Evolutionary conservation across 257 asterid species (phyloP).

Genomic region (Nicotiana benthamiana): DNA sequence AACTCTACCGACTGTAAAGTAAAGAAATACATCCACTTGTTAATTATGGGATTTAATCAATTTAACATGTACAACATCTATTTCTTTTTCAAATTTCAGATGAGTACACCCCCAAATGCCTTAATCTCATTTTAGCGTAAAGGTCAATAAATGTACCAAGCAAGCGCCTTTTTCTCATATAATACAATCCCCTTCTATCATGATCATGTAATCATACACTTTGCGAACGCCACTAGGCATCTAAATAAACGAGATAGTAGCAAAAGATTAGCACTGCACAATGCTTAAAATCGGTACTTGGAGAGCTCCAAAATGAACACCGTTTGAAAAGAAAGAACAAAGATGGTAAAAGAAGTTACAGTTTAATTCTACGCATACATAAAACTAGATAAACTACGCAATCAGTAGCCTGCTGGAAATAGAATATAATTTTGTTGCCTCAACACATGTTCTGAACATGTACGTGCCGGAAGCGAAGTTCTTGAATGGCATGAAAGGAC

Average conservation of each 20-base stretch:
- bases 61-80: not conserved
- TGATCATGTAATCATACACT: not conserved
- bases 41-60: not conserved
- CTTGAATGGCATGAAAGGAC: not conserved
- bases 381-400: not conserved
- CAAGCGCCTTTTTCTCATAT: not conserved
- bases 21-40: not conserved
- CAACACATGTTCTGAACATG: not conserved
- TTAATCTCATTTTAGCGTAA: not conserved
- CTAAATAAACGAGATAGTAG: not conserved
- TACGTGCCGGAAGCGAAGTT: not conserved
- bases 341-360: not conserved
- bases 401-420: not conserved
- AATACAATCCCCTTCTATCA: not conserved
- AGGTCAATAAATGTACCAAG: not conserved
- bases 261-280: not conserved
- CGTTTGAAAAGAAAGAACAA: not conserved
- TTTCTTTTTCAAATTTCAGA: not conserved
- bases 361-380: not conserved
- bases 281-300: not conserved
- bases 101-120: not conserved
- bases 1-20: not conserved
- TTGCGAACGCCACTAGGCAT: not conserved
- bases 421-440: not conserved
- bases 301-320: not conserved